Percentiles rank a stretch among this genome's conserved stretches.
Conservation (phyloP, 1,284 basidiomycete genomes). For the Trametes sp. region DNA sequence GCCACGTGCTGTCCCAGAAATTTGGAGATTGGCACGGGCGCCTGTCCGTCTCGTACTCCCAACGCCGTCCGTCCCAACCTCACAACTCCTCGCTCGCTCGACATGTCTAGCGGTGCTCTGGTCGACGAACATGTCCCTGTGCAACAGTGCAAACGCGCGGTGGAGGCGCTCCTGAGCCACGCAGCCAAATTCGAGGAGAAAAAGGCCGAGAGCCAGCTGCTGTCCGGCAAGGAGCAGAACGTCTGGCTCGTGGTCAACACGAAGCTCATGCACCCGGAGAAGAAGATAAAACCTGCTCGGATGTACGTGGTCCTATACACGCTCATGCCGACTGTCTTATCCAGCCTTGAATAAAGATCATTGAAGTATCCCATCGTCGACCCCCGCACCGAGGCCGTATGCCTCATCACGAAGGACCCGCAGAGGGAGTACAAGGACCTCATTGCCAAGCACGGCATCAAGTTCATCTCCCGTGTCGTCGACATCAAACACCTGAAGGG, state of each 20-base stretch:
- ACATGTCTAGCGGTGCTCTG: slow-evolving; percentile 58
- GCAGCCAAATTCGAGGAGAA: slow-evolving; percentile 68
- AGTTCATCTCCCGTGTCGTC: slow-evolving; percentile 92
- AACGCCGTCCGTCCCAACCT: background rate
- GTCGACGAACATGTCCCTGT: slow-evolving; percentile 75
- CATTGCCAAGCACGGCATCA: slow-evolving; percentile 79
- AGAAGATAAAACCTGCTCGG: slow-evolving; percentile 82
- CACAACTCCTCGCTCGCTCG: background rate
- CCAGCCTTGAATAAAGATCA: slow-evolving; percentile 67
- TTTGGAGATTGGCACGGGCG: slow-evolving; percentile 4
- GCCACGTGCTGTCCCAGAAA: slow-evolving; percentile 9
- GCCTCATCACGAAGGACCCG: slow-evolving; percentile 95
- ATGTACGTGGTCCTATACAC: slow-evolving; percentile 69
- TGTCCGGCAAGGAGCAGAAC: slow-evolving; percentile 80
- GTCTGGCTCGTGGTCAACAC: slow-evolving; percentile 89
- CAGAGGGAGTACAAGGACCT: slow-evolving; percentile 97
- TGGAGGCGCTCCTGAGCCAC: slow-evolving; percentile 79
- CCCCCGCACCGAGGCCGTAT: slow-evolving; percentile 81
- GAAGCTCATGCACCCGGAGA: slow-evolving; percentile 80
- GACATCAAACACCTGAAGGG: slow-evolving; percentile 90
- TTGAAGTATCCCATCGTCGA: slow-evolving; percentile 85
- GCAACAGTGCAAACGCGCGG: slow-evolving; percentile 80
- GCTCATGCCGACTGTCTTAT: no score
- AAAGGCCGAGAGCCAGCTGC: slow-evolving; percentile 78
- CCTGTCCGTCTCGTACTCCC: background rate